Percentiles rank a stretch among this genome's conserved stretches.
These are phyloP conservation scores for Rosa persica DNA, from an alignment of 306 rosid species.

Conservation along the genomic window DNA sequence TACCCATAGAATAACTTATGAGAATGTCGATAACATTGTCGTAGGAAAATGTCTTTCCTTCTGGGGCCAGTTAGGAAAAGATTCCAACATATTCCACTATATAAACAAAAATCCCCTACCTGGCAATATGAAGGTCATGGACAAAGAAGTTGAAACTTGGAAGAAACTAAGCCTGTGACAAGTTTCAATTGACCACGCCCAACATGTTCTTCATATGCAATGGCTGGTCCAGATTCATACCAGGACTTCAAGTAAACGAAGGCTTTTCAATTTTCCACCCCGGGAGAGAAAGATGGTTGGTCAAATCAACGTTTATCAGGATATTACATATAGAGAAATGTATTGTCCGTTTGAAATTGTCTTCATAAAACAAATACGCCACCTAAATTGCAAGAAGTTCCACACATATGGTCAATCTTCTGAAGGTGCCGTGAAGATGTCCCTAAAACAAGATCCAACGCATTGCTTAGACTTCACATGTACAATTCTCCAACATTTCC, in stretches of 20 bases:
- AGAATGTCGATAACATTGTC: background rate
- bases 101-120: background rate
- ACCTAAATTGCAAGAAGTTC: background rate
- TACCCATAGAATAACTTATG: too few species aligned
- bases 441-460: background rate
- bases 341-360: slow-evolving; percentile 1
- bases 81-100: background rate
- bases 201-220: slow-evolving; percentile 1
- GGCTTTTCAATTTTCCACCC: background rate
- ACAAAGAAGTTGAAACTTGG: background rate
- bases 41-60: background rate
- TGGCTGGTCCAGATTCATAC: background rate
- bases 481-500: background rate
- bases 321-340: background rate
- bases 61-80: background rate
- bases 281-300: background rate
- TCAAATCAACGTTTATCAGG: slow-evolving; percentile 1
- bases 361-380: background rate
- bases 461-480: background rate
- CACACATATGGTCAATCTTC: background rate
- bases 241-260: background rate
- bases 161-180: background rate
- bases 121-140: background rate
- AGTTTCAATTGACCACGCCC: background rate
- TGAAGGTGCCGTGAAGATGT: background rate